Evolutionary conservation across 352 stramenopile species (phyloP), one percentile per base, ranked within the genome.

Genomic region (Peronosclerospora sorghi): DNA sequence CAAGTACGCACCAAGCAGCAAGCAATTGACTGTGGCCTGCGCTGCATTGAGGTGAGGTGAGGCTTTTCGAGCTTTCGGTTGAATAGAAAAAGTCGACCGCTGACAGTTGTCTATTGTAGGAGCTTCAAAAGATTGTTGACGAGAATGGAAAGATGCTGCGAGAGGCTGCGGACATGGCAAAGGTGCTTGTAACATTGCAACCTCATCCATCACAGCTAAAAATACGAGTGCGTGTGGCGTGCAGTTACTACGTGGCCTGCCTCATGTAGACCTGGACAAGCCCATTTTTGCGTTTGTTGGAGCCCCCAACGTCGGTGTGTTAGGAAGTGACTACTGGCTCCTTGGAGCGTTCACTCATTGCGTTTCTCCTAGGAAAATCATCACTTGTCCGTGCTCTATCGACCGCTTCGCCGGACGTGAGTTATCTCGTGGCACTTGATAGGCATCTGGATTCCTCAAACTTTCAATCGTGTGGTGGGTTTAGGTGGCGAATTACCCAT

Each of bases 401-500:
- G 5, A 93, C 77, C 1, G 80, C 77, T 38, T 89, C 78, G 13
- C 80, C 80, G 12, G 72, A 90, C 68, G 79, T 87, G 52, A 4
- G 2, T 41, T 18, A 13, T n/a, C 18, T 12, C 20, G 13, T 15
- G 5, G n/a, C n/a, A n/a, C n/a, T n/a, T n/a, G n/a, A n/a, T n/a
- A n/a, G n/a, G n/a, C n/a, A n/a, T n/a, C n/a, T n/a, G n/a, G n/a
- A n/a, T n/a, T n/a, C n/a, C n/a, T n/a, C n/a, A n/a, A n/a, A n/a
- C n/a, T n/a, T n/a, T n/a, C n/a, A n/a, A n/a, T n/a, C n/a, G n/a
- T n/a, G n/a, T n/a, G n/a, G n/a, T n/a, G n/a, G 51, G 8, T 43
- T 1, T 34, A 91, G 78, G 73, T 92, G 28, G 77, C 80, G 8
- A 93, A 93, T 42, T 93, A 93, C 23, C 80, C 80, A 24, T 93